These are phyloP conservation scores for Canariomyces notabilis DNA, from an alignment of 2,329 filamentous ascomycete genomes.

Conservation along the genomic window DNA sequence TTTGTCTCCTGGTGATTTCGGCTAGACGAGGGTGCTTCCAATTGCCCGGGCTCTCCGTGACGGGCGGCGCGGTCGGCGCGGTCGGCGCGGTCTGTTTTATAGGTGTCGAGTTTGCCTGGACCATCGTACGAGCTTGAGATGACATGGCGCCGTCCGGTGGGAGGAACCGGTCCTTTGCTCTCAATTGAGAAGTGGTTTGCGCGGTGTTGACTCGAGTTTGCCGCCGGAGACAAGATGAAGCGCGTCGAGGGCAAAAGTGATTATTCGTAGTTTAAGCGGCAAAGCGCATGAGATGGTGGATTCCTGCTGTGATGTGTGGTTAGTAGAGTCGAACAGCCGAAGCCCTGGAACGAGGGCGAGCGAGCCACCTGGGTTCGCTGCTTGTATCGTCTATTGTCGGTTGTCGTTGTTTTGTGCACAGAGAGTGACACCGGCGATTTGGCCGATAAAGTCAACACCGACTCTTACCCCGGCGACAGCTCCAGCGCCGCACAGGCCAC, in stretches of 20 bases:
- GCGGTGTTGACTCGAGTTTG: too few species aligned
- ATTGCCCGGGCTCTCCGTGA: slow-evolving; percentile 64
- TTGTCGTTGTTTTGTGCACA: slow-evolving; percentile 2
- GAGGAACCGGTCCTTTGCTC: neutral
- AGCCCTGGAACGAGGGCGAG: slow-evolving; percentile 25
- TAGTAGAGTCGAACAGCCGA: slow-evolving; percentile 29
- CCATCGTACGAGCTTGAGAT: slow-evolving; percentile 19
- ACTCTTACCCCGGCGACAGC: slow-evolving; percentile 12
- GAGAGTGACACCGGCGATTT: slow-evolving; percentile 1
- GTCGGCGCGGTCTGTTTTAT: slow-evolving; percentile 26
- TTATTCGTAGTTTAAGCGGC: too few species aligned
- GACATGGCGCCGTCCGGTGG: slow-evolving; percentile 28
- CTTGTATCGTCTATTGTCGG: neutral
- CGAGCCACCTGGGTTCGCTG: slow-evolving; percentile 2
- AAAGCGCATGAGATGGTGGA: neutral
- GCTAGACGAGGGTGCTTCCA: slow-evolving; percentile 88
- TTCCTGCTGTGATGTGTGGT: slow-evolving; percentile 19
- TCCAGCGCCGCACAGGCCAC: neutral
- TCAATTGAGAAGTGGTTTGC: neutral
- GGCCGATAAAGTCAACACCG: slow-evolving; percentile 23
- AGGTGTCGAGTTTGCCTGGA: slow-evolving; percentile 21
- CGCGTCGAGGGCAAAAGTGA: too few species aligned
- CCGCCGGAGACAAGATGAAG: too few species aligned
- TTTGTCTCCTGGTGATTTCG: slow-evolving; percentile 79
- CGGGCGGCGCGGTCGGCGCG: slow-evolving; percentile 33